A percentile compares a stretch with the other conserved stretches of the same genome.
These are phyloP conservation scores for Exophiala spinifera DNA, from an alignment of 2,329 filamentous ascomycete species.

Conservation along the genomic window DNA sequence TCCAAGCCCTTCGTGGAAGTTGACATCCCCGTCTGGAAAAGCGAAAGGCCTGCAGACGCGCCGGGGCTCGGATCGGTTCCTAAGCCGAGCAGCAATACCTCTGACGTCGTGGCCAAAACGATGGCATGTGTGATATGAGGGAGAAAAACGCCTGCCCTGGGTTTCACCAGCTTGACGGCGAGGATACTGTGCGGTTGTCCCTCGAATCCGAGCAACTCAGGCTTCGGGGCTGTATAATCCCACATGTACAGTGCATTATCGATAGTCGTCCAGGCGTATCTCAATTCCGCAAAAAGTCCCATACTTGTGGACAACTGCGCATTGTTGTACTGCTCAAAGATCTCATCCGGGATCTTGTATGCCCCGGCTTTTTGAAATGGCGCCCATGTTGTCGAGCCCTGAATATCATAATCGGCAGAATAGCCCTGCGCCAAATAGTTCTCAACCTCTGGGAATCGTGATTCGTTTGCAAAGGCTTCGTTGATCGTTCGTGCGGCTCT, in stretches of 20 bases:
- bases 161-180: constrained; percentile 81
- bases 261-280: constrained; percentile 92
- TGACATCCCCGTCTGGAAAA: constrained; percentile 88
- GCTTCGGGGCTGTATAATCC: constrained; percentile 93
- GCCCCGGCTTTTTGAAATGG: constrained; percentile 85
- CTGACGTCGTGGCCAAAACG: constrained; percentile 79
- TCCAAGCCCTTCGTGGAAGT: constrained; percentile 72
- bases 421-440: constrained; percentile 87
- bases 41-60: constrained; percentile 62
- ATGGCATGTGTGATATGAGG: constrained; percentile 80
- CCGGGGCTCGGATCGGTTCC: constrained; percentile 59
- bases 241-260: constrained; percentile 95
- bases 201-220: constrained; percentile 87
- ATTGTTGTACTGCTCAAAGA: constrained; percentile 88
- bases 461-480: constrained; percentile 67
- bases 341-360: constrained; percentile 85
- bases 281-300: constrained; percentile 91
- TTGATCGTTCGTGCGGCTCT: constrained; percentile 84
- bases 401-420: constrained; percentile 87
- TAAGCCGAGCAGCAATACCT: constrained; percentile 84
- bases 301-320: constrained; percentile 87
- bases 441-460: constrained; percentile 83
- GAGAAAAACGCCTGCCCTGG: constrained; percentile 84
- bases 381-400: constrained; percentile 66
- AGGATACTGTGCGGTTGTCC: constrained; percentile 85